Base-by-base conservation (phyloP, 495 filamentous ascomycete genomes). In the Cenococcum geophilum region DNA sequence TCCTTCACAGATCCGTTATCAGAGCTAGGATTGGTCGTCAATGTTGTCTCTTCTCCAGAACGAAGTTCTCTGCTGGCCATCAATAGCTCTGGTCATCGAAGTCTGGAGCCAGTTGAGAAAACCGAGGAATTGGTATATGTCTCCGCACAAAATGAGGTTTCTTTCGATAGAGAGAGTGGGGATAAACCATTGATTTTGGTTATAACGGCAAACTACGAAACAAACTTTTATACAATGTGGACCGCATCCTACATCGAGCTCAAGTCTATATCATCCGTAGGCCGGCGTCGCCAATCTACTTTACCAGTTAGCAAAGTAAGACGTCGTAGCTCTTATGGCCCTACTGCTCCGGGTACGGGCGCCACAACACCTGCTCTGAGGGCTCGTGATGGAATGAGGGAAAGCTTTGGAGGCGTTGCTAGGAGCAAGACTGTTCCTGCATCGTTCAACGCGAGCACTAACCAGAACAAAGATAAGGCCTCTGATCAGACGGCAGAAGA, bases 1-100 rank as follows among this genome's bases (percentile, higher is more conserved):
- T 89, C 87, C 35, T 79, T 98, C 23, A 95, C 86, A 5, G 88
- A 96, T 70, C 93, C 93, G 34, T 76, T 97, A 60, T 78, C 89
- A 1, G 91, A 97, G 67, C 80, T 96, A 72, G 93, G 92, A 0
- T 70, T 92, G 47, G 85, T 97, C 40, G 86, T 96, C n/a, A 51
- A 58, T 60, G 57, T 57, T 57, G 55, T 65, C 40, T 55, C 59
- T 58, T 61, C 50, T 51, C 34, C 55, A 56, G 58, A 56, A n/a
- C 48, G 47, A 36, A 58, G 52, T 25, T 58, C 52, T 27, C 53
- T 64, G 42, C 32, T 67, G 14, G 63, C 61, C 20, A 37, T 43
- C 27, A 59, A 61, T 61, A 55, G 54, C 2, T 68, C 66, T 23
- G 55, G 61, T 21, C 62, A 61, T 57, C 66, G 62, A 14, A 73